phyloP scores from a whole-genome alignment of 2,329 filamentous ascomycete species.

The Xylariaceae sp. region DNA sequence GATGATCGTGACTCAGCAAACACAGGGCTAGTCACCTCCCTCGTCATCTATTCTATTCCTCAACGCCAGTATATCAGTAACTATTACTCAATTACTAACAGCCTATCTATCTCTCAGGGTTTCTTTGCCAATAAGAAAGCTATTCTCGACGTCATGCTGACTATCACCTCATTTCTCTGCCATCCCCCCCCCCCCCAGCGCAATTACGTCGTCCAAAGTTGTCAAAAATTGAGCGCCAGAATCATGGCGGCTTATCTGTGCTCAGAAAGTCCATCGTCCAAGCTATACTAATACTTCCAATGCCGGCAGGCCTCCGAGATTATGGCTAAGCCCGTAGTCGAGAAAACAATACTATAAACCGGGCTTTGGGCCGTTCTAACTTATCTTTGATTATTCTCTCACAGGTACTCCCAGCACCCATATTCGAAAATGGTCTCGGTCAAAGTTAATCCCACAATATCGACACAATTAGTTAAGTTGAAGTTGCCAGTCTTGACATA shows the following conservation, averaged over 20 bases:
- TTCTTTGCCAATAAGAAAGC: no score
- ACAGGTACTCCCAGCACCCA: slow-evolving; percentile 51
- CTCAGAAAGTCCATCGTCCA: not conserved
- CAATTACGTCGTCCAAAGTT: not conserved
- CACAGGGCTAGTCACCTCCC: no score
- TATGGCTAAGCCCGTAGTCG: not conserved
- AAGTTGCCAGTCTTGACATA: slow-evolving; percentile 38
- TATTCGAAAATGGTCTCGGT: slow-evolving; percentile 32
- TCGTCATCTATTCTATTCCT: no score
- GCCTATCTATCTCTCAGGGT: no score
- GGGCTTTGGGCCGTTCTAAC: not conserved
- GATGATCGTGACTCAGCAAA: no score
- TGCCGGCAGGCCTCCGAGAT: slow-evolving; percentile 3
- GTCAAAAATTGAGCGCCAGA: not conserved
- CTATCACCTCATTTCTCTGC: not conserved
- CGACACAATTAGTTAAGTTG: slow-evolving; percentile 40
- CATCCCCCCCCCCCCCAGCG: no score
- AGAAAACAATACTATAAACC: not conserved
- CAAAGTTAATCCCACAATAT: slow-evolving; percentile 43
- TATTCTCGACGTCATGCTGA: not conserved
- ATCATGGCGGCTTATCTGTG: not conserved
- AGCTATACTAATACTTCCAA: slow-evolving; percentile 11
- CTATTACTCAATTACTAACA: no score
- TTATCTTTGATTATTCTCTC: slow-evolving; percentile 1
- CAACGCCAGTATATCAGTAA: no score